Base-by-base conservation (phyloP, 164 flowering plant species). In the Vitis rotundifolia region DNA sequence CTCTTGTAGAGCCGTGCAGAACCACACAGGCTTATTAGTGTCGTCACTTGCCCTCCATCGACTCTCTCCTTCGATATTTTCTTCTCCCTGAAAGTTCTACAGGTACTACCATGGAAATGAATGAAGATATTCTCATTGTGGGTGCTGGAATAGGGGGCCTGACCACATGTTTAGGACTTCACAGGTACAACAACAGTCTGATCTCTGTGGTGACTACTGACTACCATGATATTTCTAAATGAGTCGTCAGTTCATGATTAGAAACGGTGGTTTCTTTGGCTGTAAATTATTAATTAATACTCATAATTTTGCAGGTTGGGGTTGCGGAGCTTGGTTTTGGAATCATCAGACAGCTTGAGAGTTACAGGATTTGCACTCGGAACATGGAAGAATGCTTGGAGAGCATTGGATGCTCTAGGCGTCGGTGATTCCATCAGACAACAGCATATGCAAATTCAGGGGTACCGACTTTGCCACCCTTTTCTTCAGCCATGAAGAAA, bases 321-420 rank as follows among this genome's bases (percentile, higher is more conserved):
- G 16, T 11, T 81, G 66, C 26, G 71, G 62, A 81, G 85, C 72
- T 29, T 83, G 68, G 84, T 85, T 16, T 70, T 83, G 77, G 87
- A 85, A 65, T 80, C 87, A 3, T 80, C 84, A 6, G 81, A 78
- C 4, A 62, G 69, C 22, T 66, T 84, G 67, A 82, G 89, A 61
- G 68, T 59, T n/a, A 68, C 81, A 3, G 87, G 89, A 11, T 82
- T 82, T 73, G 83, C 86, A 19, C 69, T 84, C 29, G 28, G 74
- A 9, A 66, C 78, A 9, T 86, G 86, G 85, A 65, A 66, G 22
- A 86, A 84, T 66, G 89, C 84, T 51, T 86, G 89, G 89, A 84
- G 71, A 75, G 87, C 87, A 7, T 66, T 84, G 58, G 87, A 86
- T 64, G 83, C 78, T 12, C 28, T 84, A 8, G 87, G 89, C n/a